Base-by-base conservation (phyloP, 805 yeast species). In the Saccharomycopsis lassenensis region DNA sequence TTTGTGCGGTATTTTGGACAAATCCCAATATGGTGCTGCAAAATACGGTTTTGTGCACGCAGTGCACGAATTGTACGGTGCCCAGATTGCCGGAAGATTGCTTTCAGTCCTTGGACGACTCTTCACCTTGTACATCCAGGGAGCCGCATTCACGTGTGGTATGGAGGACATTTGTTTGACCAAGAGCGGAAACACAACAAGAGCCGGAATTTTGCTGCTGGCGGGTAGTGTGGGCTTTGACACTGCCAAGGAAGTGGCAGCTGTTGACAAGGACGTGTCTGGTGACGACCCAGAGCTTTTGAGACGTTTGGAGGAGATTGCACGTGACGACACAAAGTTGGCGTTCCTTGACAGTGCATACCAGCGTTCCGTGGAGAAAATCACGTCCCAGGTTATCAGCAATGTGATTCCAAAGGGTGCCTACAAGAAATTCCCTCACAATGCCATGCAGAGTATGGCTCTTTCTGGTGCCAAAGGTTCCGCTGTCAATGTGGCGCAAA, bases 391-490 rank as follows among this genome's bases (percentile, higher is more conserved):
- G 55, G 96, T 93, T 54, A 97, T 89, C 26, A 66, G 87, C 37
- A 76, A 74, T 57, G 85, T 96, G 75, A 87, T 91, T 54, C 99
- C 99, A 31, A 89, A 65, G 26, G 97, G 97, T 54, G 84, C 96
- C 2, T 82, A 84, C 81, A 91, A 91, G 61, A 69, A 77, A 55
- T 91, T 91, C 70, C 99, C 99, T 10, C 69, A 78, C 61, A 91
- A 91, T 61, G 75, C 94, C 25, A 91, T 91, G 97, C 98, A 91
- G 68, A 77, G 95, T 25, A 91, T 91, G 99, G 97, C 98, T 2
- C 65, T 91, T 31, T 89, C 97, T 29, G 99, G 99, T 60, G 99
- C 99, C 43, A 91, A 91, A 63, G 99, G 99, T 55, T 91, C 98
- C 19, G 84, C 83, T 50, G 99, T 91, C 48, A 91, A 91, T 53